Percentiles rank a stretch among this genome's conserved stretches.
Conservation (phyloP, 179 eudicot genomes). For the Camellia oleifera region DNA sequence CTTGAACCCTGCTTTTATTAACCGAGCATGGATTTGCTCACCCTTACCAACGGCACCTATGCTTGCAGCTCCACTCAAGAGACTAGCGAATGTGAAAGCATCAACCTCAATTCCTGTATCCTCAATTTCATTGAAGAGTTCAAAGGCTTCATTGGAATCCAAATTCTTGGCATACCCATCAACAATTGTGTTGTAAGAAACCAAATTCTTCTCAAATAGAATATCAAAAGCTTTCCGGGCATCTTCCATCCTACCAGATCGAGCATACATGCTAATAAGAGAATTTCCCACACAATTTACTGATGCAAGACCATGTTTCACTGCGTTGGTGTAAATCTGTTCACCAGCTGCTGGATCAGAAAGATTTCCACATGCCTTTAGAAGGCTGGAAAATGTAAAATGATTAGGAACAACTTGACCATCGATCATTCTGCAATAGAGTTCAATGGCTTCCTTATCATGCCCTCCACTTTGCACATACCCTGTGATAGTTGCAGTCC, state of each 20-base stretch:
- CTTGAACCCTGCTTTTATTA: conserved; percentile 33
- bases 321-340: conserved; percentile 49
- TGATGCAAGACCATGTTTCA: conserved; percentile 46
- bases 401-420: conserved; percentile 53
- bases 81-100: conserved; percentile 58
- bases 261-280: conserved; percentile 57
- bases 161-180: conserved; percentile 42
- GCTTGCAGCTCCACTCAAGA: conserved; percentile 51
- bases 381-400: conserved; percentile 55
- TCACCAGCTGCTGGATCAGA: conserved; percentile 40
- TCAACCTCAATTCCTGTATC: conserved; percentile 26
- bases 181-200: conserved; percentile 42
- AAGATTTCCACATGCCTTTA: conserved; percentile 56
- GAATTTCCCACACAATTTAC: conserved; percentile 57
- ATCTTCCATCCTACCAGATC: conserved; percentile 37
- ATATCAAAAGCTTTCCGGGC: conserved; percentile 61
- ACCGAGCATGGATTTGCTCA: conserved; percentile 45
- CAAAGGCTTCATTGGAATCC: conserved; percentile 39
- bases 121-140: conserved; percentile 31
- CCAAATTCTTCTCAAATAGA: conserved; percentile 49
- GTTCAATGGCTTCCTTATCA: conserved; percentile 47
- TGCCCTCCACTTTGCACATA: conserved; percentile 44
- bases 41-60: conserved; percentile 38
- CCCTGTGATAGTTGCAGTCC: conserved; percentile 59
- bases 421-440: conserved; percentile 53